phyloP scores from a whole-genome alignment of 2,329 filamentous ascomycete genomes.

The Aspergillus sp. region DNA sequence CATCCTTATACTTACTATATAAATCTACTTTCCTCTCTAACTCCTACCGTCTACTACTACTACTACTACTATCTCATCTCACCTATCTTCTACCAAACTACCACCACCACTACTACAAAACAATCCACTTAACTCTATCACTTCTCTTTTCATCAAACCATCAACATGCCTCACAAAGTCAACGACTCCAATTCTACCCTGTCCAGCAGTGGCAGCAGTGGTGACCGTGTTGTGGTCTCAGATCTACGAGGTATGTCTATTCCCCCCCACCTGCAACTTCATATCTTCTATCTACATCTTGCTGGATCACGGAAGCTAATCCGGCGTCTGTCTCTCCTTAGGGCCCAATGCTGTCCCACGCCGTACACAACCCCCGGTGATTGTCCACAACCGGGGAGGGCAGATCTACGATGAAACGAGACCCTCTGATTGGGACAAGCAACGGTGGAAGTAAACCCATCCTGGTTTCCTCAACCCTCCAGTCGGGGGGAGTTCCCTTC shows the following conservation, averaged over 20 bases:
- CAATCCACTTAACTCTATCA: not conserved
- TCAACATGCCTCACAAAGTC: constrained; percentile 39
- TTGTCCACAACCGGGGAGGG: constrained; percentile 40
- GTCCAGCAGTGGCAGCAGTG: constrained; percentile 34
- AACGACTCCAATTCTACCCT: constrained; percentile 41
- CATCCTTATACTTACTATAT: constrained; percentile 13
- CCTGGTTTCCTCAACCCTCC: no score
- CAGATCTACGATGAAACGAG: constrained; percentile 41
- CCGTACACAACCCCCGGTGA: constrained; percentile 34
- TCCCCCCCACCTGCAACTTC: not conserved
- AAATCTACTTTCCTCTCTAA: constrained; percentile 2
- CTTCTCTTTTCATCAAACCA: constrained; percentile 1
- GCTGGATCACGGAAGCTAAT: constrained; percentile 13
- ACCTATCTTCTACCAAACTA: not conserved
- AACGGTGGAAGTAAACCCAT: constrained; percentile 38
- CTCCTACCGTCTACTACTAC: constrained; percentile 3
- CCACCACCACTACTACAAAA: not conserved
- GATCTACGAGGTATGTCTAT: constrained; percentile 34
- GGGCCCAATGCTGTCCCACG: constrained; percentile 35
- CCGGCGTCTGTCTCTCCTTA: constrained; percentile 20
- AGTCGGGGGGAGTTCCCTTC: not conserved
- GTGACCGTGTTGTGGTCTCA: constrained; percentile 32
- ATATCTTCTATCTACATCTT: not conserved
- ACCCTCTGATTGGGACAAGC: constrained; percentile 42
- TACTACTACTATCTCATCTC: constrained; percentile 4